Base-by-base conservation (phyloP, 2,329 filamentous ascomycete species). In the Penicillium sp. region DNA sequence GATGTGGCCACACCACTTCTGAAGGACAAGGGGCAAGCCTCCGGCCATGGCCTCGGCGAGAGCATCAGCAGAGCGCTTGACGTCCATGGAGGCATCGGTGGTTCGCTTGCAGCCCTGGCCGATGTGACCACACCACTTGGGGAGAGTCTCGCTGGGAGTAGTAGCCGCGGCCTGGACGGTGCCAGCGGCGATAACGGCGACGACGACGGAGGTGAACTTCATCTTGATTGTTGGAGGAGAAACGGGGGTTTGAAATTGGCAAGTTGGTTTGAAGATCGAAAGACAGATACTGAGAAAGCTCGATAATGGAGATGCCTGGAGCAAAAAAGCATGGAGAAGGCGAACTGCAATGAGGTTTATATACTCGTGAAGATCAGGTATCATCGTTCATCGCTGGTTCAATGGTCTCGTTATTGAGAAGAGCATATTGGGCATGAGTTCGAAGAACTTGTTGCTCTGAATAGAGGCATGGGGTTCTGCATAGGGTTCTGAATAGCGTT, bases 191-290 rank as follows among this genome's bases (percentile, higher is more conserved):
- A 81, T 58, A 49, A 78, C 63, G 53, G 76, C 70, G 46, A 74
- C 64, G 51, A 79, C 64, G 50, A 79, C 55, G 52, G 73, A 66
- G 61, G 76, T 70, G 67, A 81, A 63, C 74, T 80, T 82, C 81
- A 83, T 83, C 51, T 55, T 76, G 68, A 63, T 46, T 46, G 50
- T 20, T 20, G 55, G 56, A 55, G 50, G 46, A 50, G 57, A 51
- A 52, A 57, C 49, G 55, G 57, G 56, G 18, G 1, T 26, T 56
- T 44, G 50, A 45, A 49, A 57, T 42, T 44, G 44, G 45, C 22
- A 44, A 38, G 22, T 57, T 62, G 53, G 40, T 43, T 56, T 53
- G 35, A 26, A 55, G 47, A 50, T 20, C 39, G 43, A 50, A 39
- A 11, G 48, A 54, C 55, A 43, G 39, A 51, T 49, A 60, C 22